Percentiles rank a stretch among this genome's conserved stretches.
Evolutionary conservation across 2,329 filamentous ascomycete species (phyloP).

Genomic region (Eutypa lata): DNA sequence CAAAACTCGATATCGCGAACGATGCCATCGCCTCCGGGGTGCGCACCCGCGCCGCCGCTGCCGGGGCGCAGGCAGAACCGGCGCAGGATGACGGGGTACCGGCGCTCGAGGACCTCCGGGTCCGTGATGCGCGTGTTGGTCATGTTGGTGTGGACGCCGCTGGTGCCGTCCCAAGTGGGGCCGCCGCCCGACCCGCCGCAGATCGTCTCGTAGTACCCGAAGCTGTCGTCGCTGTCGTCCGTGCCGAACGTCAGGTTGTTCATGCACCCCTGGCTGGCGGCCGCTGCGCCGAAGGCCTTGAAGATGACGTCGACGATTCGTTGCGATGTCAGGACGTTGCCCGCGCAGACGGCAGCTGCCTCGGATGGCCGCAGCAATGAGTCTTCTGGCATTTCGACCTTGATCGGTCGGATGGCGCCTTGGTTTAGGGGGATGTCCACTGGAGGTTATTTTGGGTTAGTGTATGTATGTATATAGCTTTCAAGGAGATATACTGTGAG

Average conservation of each 20-base stretch:
- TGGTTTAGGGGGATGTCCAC: conserved; percentile 30
- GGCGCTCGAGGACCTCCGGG: conserved; percentile 64
- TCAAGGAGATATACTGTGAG: neutral
- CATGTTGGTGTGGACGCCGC: conserved; percentile 69
- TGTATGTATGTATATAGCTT: neutral
- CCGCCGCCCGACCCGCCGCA: conserved; percentile 66
- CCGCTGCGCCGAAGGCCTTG: conserved; percentile 71
- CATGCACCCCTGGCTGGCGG: conserved; percentile 71
- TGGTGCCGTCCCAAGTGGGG: conserved; percentile 62
- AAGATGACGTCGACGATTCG: conserved; percentile 64
- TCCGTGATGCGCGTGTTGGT: conserved; percentile 74
- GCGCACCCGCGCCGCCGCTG: conserved; percentile 56
- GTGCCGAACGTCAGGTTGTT: conserved; percentile 75
- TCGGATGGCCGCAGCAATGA: conserved; percentile 27
- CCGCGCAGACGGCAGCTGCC: conserved; percentile 23
- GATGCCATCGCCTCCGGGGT: conserved; percentile 64
- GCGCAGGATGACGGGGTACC: conserved; percentile 65
- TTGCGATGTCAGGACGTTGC: conserved; percentile 29
- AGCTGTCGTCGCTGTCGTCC: conserved; percentile 37
- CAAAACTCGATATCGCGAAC: conserved; percentile 70
- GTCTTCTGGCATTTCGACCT: conserved; percentile 21
- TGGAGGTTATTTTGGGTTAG: neutral
- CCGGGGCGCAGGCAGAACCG: conserved; percentile 58
- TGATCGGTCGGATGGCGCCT: conserved; percentile 24
- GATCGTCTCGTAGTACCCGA: conserved; percentile 76